phyloP scores from a whole-genome alignment of 1,139 yeast genomes.

The Kodamaea suecica region DNA sequence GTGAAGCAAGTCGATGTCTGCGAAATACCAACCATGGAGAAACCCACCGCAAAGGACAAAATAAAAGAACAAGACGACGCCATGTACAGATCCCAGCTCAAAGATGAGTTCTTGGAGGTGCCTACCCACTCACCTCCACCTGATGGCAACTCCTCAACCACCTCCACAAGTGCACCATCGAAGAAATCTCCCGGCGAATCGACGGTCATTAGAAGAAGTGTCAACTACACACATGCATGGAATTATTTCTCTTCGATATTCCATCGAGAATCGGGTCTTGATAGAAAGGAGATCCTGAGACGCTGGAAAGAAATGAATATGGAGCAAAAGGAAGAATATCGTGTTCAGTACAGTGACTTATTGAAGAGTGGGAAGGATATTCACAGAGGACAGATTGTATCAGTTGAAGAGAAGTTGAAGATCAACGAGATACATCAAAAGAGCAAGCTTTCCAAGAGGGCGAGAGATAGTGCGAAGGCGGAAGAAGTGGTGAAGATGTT shows the following conservation, averaged over 20 bases:
- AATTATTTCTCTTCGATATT: slow-evolving; percentile 25
- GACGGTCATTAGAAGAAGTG: slow-evolving; percentile 7
- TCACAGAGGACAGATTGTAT: slow-evolving; percentile 28
- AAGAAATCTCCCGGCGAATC: slow-evolving; percentile 5
- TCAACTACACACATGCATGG: slow-evolving; percentile 35
- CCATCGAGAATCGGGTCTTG: slow-evolving; percentile 5
- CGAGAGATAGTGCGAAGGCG: slow-evolving; percentile 8
- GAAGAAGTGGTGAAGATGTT: slow-evolving; percentile 6
- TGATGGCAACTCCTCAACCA: too few relatives aligned
- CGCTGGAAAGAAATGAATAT: slow-evolving; percentile 28
- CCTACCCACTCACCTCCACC: too few relatives aligned
- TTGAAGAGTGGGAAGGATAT: slow-evolving; percentile 31
- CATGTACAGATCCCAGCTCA: slow-evolving; percentile 25
- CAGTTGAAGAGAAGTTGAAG: slow-evolving; percentile 18
- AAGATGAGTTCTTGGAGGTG: slow-evolving; percentile 12
- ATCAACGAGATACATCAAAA: slow-evolving; percentile 6
- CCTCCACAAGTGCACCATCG: too few relatives aligned
- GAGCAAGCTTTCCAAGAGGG: slow-evolving; percentile 5
- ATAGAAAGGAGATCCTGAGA: slow-evolving; percentile 4
- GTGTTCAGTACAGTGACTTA: slow-evolving; percentile 28
- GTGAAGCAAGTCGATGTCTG: slow-evolving; percentile 13
- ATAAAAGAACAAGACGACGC: slow-evolving; percentile 18
- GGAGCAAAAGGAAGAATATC: slow-evolving; percentile 23
- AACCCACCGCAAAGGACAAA: slow-evolving; percentile 17
- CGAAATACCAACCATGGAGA: slow-evolving; percentile 21